Evolutionary conservation across 441 rosid genomes (phyloP), one percentile per base, ranked within the genome.

Genomic region (Omphalea diandra): DNA sequence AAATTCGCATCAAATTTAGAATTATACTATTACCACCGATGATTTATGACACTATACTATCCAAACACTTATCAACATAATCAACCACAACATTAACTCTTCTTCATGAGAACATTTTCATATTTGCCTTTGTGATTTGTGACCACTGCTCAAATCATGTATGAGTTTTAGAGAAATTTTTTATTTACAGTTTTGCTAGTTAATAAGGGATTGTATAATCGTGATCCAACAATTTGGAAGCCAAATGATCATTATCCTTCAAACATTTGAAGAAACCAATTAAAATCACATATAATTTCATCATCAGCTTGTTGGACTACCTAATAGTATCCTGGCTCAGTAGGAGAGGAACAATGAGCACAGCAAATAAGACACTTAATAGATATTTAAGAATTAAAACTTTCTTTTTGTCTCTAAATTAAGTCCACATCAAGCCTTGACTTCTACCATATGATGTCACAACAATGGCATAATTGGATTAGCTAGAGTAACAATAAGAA

Each of bases 301-400:
- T 61, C 17, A 35, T 55, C 36, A 15, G 35, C 59, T 35, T 52
- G 26, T 53, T 36, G 70, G 43, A 63, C 53, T 43, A 57, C 38
- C 15, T 55, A 20, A 6, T 1, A n/a, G 20, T 18, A 31, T n/a
- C 27, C 27, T 8, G 27, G 18, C 3, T 17, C 26, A 67, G 27
- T 41, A 29, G 36, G 22, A 1, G 8, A 67, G 6, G 14, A 47
- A 35, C 11, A 24, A 20, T n/a, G 2, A 2, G 57, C 38, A 32
- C 50, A 54, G n/a, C 43, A 60, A 55, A 36, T 41, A 35, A 60
- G 8, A n/a, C n/a, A 31, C 53, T 14, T 62, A 7, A n/a, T 31
- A 38, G 31, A 64, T 24, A 59, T 31, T 52, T 29, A 29, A 31
- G 12, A 6, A 52, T 32, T 47, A 40, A 65, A 35, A 17, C 32